phyloP scores from a whole-genome alignment of 345 rosid genomes.

The Dimocarpus longan region DNA sequence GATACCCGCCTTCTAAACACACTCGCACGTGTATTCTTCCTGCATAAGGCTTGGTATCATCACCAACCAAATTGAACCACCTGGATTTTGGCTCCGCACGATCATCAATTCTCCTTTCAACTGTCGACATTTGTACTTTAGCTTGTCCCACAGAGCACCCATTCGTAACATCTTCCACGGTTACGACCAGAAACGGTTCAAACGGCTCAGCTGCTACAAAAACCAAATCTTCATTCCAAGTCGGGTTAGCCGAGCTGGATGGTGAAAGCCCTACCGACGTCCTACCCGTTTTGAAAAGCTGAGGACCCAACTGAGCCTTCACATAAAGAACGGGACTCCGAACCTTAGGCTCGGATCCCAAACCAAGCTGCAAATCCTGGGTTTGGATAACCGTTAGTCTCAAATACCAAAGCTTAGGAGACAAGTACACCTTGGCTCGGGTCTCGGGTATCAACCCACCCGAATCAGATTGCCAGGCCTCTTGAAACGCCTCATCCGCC shows the following conservation, averaged over 20 bases:
- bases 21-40: constrained; percentile 81
- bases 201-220: constrained; percentile 95
- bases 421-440: constrained; percentile 83
- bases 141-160: constrained; percentile 65
- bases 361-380: constrained; percentile 82
- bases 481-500: constrained; percentile 93
- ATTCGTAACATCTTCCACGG: constrained; percentile 60
- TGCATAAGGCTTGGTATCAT: constrained; percentile 60
- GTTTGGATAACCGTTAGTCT: constrained; percentile 95
- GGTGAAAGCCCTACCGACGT: constrained; percentile 53
- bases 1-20: constrained; percentile 90
- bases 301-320: constrained; percentile 82
- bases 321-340: constrained; percentile 70
- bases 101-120: constrained; percentile 71
- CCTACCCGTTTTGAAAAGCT: constrained; percentile 80
- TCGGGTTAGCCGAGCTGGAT: constrained; percentile 60
- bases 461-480: constrained; percentile 96
- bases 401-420: constrained; percentile 96
- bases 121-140: constrained; percentile 66
- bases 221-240: constrained; percentile 92
- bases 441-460: constrained; percentile 93
- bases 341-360: constrained; percentile 64
- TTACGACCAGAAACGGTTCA: constrained; percentile 79
- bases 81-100: constrained; percentile 57
- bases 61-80: constrained; percentile 84